Percentiles rank a stretch among this genome's conserved stretches.
Evolutionary conservation across 2,329 filamentous ascomycete species (phyloP).

Genomic region (Stenocarpella maydis): DNA sequence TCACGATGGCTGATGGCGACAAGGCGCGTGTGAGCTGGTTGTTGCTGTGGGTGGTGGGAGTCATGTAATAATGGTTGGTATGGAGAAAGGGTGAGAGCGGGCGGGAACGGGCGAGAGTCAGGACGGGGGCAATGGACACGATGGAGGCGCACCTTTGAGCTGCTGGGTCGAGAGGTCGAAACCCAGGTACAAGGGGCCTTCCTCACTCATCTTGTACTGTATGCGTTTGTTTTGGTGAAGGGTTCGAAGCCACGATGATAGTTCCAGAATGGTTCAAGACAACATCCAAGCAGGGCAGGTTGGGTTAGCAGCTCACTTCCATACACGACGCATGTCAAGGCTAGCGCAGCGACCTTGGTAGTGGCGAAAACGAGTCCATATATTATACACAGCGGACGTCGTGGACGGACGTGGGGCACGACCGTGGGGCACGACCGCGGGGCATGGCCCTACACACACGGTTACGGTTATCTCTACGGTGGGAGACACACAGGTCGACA

Average conservation of each 20-base stretch:
- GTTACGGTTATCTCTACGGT: constrained; percentile 22
- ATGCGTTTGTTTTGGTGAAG: neutral
- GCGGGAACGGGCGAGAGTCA: neutral
- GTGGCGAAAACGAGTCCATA: constrained; percentile 21
- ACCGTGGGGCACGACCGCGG: constrained; percentile 23
- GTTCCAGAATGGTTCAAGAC: neutral
- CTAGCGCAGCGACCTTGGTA: neutral
- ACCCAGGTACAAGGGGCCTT: constrained; percentile 79
- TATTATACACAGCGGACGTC: constrained; percentile 1
- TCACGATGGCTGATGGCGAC: constrained; percentile 72
- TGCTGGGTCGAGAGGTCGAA: constrained; percentile 98
- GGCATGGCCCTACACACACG: constrained; percentile 14
- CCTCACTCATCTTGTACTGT: constrained; percentile 36
- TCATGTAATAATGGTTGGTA: neutral
- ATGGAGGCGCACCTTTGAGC: constrained; percentile 71
- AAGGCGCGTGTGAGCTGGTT: constrained; percentile 10
- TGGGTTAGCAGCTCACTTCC: neutral
- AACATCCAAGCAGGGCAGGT: neutral
- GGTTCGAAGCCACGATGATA: neutral
- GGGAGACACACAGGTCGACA: constrained; percentile 28
- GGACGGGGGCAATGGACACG: constrained; percentile 28
- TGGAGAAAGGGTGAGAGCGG: neutral
- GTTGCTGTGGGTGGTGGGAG: neutral
- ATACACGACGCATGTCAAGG: constrained; percentile 11
- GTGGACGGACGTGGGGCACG: constrained; percentile 25